Evolutionary conservation across 441 rosid species (phyloP).

Genomic region (Raphanus hybrid): DNA sequence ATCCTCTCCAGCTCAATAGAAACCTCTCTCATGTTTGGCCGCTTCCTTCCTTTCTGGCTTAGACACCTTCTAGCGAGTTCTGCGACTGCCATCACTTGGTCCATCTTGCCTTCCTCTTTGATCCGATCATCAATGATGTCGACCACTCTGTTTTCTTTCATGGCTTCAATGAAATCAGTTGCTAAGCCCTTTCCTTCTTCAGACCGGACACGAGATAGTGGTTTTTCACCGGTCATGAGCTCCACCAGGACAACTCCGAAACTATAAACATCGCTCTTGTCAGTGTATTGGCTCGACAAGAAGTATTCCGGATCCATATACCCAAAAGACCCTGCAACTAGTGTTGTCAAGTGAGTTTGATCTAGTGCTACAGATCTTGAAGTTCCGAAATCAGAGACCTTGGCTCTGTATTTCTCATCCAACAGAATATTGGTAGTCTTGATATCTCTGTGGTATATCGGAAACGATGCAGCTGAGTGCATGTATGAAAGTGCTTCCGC

Average conservation of each 20-base stretch:
- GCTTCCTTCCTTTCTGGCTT: slow-evolving; percentile 39
- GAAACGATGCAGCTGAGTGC: not conserved
- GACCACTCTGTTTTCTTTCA: slow-evolving; percentile 36
- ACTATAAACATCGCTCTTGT: slow-evolving; percentile 59
- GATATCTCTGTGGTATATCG: not conserved
- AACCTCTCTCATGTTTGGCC: slow-evolving; percentile 48
- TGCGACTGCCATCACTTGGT: slow-evolving; percentile 38
- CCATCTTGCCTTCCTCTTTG: slow-evolving; percentile 11
- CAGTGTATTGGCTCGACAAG: slow-evolving; percentile 32
- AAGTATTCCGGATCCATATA: slow-evolving; percentile 39
- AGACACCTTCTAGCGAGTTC: slow-evolving; percentile 45
- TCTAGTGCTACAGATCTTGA: slow-evolving; percentile 43
- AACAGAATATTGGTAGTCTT: not conserved
- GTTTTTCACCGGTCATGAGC: slow-evolving; percentile 45
- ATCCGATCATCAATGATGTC: slow-evolving; percentile 36
- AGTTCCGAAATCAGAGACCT: not conserved
- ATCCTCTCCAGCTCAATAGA: slow-evolving; percentile 37
- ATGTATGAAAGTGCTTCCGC: not conserved
- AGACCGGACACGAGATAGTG: slow-evolving; percentile 34
- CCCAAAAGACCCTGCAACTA: slow-evolving; percentile 45
- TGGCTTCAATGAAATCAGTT: slow-evolving; percentile 29
- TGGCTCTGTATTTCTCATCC: not conserved
- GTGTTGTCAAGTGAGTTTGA: slow-evolving; percentile 44
- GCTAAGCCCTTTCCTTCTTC: slow-evolving; percentile 42
- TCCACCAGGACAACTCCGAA: slow-evolving; percentile 55